These are phyloP conservation scores for Syncephalastrum contaminatum DNA, from an alignment of 371 early-diverging fungal genomes.

Conservation along the genomic window DNA sequence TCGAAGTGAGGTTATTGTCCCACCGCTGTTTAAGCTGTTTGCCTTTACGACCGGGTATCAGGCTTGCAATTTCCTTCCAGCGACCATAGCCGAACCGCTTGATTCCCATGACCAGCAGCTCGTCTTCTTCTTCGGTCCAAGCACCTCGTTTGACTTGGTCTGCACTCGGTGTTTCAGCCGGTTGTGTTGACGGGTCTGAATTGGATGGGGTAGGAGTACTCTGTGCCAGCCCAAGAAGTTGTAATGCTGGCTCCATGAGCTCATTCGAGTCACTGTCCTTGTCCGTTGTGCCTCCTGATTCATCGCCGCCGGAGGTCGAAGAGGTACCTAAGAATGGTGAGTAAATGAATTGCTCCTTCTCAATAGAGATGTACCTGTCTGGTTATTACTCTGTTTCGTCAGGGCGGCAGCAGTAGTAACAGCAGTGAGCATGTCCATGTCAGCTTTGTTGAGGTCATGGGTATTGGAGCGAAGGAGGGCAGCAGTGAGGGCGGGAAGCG, in stretches of 20 bases:
- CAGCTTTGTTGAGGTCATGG: not conserved
- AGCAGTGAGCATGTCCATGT: too few species aligned
- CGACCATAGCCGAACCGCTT: slow-evolving; percentile 44
- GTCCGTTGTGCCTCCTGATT: too few species aligned
- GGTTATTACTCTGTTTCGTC: too few species aligned
- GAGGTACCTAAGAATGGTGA: too few species aligned
- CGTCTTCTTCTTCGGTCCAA: slow-evolving; percentile 49
- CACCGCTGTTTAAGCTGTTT: slow-evolving; percentile 49
- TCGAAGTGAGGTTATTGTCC: slow-evolving; percentile 44
- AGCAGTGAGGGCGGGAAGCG: too few species aligned
- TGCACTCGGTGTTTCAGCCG: too few species aligned
- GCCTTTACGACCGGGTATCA: slow-evolving; percentile 41
- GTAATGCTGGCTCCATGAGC: slow-evolving; percentile 21
- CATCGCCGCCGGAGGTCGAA: too few species aligned
- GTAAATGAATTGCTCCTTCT: too few species aligned
- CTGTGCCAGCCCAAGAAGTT: slow-evolving; percentile 14
- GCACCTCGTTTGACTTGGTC: slow-evolving; percentile 18
- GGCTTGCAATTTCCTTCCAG: slow-evolving; percentile 45
- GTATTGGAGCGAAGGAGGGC: slow-evolving; percentile 1
- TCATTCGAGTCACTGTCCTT: slow-evolving; percentile 6
- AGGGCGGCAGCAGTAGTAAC: too few species aligned
- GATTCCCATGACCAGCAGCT: slow-evolving; percentile 37
- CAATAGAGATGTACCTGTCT: too few species aligned
- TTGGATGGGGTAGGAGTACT: not conserved
- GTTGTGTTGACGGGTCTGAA: too few species aligned